These are phyloP conservation scores for Cordyceps cicadae DNA, from an alignment of 2,329 filamentous ascomycete species.

Conservation along the genomic window DNA sequence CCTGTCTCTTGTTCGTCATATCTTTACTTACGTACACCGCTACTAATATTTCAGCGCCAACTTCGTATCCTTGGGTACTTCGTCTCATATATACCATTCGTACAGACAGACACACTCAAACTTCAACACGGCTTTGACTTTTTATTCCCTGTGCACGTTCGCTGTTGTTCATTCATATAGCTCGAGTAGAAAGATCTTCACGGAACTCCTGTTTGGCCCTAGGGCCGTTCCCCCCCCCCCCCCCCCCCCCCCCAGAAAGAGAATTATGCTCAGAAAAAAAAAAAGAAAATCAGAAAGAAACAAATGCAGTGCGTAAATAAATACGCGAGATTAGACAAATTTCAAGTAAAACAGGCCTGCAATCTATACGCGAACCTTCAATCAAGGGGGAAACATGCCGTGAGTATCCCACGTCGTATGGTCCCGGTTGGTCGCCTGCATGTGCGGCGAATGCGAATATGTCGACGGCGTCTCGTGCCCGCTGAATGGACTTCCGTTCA, in stretches of 20 bases:
- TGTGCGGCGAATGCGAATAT: constrained; percentile 27
- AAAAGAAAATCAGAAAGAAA: neutral
- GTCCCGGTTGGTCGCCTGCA: constrained; percentile 18
- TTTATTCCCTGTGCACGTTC: too few species aligned
- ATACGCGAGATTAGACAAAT: neutral
- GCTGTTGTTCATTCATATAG: too few species aligned
- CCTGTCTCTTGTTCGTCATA: too few species aligned
- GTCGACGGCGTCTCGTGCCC: constrained; percentile 28
- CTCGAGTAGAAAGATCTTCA: too few species aligned
- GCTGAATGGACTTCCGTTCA: constrained; percentile 28
- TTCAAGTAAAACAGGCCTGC: neutral
- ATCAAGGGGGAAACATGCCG: constrained; percentile 7
- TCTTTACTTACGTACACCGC: too few species aligned
- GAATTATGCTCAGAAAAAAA: neutral
- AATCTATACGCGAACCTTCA: neutral
- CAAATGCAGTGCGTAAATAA: neutral
- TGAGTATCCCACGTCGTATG: constrained; percentile 19
- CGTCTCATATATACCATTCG: too few species aligned
- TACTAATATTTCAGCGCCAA: too few species aligned
- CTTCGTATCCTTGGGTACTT: too few species aligned
- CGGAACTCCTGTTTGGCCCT: neutral
- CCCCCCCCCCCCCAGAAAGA: too few species aligned
- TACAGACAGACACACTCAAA: too few species aligned
- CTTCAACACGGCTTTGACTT: too few species aligned
- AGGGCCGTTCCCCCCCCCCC: too few species aligned